Conservation (phyloP, 495 filamentous ascomycete species). For the Chaetomium tenue region DNA sequence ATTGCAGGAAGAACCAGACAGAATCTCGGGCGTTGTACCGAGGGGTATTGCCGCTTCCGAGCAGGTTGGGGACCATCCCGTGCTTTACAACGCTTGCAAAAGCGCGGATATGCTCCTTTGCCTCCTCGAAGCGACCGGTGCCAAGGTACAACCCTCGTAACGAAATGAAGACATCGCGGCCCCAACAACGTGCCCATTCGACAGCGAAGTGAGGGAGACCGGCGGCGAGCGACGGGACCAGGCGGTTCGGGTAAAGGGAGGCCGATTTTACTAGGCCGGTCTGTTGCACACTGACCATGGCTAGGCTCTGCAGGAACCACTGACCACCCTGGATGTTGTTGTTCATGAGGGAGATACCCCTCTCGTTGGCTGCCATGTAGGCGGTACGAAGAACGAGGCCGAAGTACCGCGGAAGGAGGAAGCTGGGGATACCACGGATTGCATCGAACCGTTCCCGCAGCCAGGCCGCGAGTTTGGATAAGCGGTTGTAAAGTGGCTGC, state of each 20-base stretch:
- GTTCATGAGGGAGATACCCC: constrained; percentile 73
- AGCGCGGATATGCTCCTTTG: constrained; percentile 88
- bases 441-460: constrained; percentile 78
- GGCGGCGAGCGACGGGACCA: constrained; percentile 83
- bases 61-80: constrained; percentile 96
- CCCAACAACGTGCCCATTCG: constrained; percentile 96
- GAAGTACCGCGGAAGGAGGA: constrained; percentile 90
- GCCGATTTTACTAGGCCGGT: constrained; percentile 85
- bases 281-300: constrained; percentile 86
- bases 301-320: constrained; percentile 77
- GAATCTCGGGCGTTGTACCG: constrained; percentile 97
- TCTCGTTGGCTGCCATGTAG: constrained; percentile 78
- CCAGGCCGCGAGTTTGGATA: constrained; percentile 70
- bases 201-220: constrained; percentile 93
- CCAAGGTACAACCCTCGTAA: constrained; percentile 84
- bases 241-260: constrained; percentile 81
- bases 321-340: constrained; percentile 75
- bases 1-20: constrained; percentile 95
- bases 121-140: constrained; percentile 82
- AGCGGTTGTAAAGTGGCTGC: constrained; percentile 55
- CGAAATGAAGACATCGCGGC: constrained; percentile 94
- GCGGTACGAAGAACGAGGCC: constrained; percentile 82
- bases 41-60: constrained; percentile 80
- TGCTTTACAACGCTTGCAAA: constrained; percentile 98
- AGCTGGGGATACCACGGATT: constrained; percentile 78